Percentiles rank a stretch among this genome's conserved stretches.
These are phyloP conservation scores for Mycena sanguinolenta DNA, from an alignment of 768 basidiomycete genomes.

Conservation along the genomic window DNA sequence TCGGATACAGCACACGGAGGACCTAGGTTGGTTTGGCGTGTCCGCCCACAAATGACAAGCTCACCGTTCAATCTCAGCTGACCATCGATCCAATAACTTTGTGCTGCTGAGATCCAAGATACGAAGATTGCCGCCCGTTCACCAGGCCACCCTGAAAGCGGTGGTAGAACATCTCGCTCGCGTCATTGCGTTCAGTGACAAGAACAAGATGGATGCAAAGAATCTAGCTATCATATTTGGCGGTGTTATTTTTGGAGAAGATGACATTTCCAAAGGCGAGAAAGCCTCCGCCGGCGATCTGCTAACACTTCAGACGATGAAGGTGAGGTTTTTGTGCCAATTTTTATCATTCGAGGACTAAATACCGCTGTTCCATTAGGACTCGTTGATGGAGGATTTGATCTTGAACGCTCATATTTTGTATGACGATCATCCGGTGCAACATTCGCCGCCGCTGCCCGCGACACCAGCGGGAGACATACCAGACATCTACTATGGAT, in stretches of 20 bases:
- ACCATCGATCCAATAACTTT: constrained; percentile 80
- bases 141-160: constrained; percentile 86
- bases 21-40: constrained; percentile 65
- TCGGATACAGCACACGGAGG: constrained; percentile 84
- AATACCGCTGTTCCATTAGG: constrained; percentile 41
- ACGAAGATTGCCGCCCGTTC: constrained; percentile 83
- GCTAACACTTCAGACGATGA: constrained; percentile 78
- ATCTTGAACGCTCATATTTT: constrained; percentile 77
- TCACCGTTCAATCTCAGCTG: constrained; percentile 57
- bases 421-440: constrained; percentile 67
- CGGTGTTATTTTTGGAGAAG: constrained; percentile 91
- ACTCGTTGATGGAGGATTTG: constrained; percentile 85
- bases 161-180: constrained; percentile 87
- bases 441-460: constrained; percentile 77
- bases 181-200: constrained; percentile 73
- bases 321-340: constrained; percentile 61
- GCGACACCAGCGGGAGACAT: constrained; percentile 78
- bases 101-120: constrained; percentile 88
- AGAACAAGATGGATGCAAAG: constrained; percentile 95
- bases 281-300: constrained; percentile 59
- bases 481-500: constrained; percentile 73
- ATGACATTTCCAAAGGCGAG: constrained; percentile 84
- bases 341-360: neutral
- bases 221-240: constrained; percentile 94
- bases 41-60: neutral